phyloP scores from a whole-genome alignment of 2,329 filamentous ascomycete species.

The Sclerotinia minor region DNA sequence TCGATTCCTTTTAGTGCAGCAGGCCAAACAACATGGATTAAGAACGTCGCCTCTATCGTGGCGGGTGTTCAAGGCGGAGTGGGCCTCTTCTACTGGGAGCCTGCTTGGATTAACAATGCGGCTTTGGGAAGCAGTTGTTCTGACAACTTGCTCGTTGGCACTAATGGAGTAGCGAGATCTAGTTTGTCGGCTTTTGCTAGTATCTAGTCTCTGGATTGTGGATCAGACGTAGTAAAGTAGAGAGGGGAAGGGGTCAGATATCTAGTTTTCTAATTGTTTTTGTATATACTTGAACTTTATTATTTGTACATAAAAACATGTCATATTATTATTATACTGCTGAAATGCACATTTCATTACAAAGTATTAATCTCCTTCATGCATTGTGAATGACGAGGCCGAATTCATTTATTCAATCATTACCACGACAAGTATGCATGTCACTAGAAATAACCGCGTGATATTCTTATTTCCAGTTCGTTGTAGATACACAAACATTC shows the following conservation, averaged over 20 bases:
- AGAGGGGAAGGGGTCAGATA: background rate
- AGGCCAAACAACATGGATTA: conserved; percentile 63
- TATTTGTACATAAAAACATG: background rate
- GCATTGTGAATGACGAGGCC: background rate
- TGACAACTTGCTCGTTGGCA: conserved; percentile 63
- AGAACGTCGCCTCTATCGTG: conserved; percentile 58
- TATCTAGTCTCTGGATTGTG: conserved; percentile 8
- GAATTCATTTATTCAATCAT: background rate
- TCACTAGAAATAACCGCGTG: background rate
- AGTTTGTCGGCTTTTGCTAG: conserved; percentile 56
- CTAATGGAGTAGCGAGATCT: conserved; percentile 53
- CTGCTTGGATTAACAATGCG: conserved; percentile 67
- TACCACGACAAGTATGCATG: background rate
- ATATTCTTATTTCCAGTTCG: background rate
- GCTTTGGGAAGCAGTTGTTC: conserved; percentile 64
- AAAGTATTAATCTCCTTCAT: background rate
- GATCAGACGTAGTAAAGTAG: background rate
- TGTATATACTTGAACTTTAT: conserved; percentile 1
- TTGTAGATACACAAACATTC: background rate
- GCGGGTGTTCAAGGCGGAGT: conserved; percentile 53
- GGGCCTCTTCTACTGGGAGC: conserved; percentile 74
- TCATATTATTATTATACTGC: too few species aligned
- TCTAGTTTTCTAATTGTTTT: background rate
- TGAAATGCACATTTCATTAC: background rate
- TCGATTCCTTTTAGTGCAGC: conserved; percentile 61